Conservation (phyloP, 495 filamentous ascomycete species). For the Diplogelasinospora grovesii region DNA sequence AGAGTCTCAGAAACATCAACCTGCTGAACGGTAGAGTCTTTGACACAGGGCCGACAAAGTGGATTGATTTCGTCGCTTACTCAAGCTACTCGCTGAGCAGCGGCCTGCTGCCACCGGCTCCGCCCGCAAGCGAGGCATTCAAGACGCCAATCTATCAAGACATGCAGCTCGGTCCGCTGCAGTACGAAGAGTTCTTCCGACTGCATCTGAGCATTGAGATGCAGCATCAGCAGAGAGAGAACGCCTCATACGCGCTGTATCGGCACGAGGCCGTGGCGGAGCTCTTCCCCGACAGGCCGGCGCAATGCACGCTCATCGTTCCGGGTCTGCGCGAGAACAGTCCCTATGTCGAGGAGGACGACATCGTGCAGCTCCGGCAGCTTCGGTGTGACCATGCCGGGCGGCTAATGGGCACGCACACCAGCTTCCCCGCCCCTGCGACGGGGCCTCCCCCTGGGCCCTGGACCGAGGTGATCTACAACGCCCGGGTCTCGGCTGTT, state of each 20-base stretch:
- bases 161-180: conserved; percentile 3
- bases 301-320: conserved; percentile 17
- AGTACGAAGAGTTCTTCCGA: conserved; percentile 16
- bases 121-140: too few relatives aligned
- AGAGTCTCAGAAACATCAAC: conserved; percentile 23
- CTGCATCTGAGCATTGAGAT: conserved; percentile 18
- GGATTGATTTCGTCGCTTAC: conserved; percentile 5
- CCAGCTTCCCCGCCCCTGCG: too few relatives aligned
- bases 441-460: conserved; percentile 12
- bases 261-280: conserved; percentile 8
- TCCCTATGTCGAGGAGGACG: conserved; percentile 36
- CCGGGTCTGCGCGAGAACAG: conserved; percentile 39
- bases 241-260: conserved; percentile 17
- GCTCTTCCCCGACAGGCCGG: background rate
- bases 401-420: conserved; percentile 12
- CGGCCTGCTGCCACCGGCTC: conserved; percentile 1
- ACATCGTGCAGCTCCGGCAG: conserved; percentile 38
- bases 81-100: background rate
- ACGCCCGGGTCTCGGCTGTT: conserved; percentile 19
- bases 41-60: conserved; percentile 8
- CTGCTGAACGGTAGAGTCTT: conserved; percentile 6
- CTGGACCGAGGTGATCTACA: conserved; percentile 23
- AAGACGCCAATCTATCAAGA: background rate
- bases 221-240: conserved; percentile 12
- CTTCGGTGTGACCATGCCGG: conserved; percentile 17